These are phyloP conservation scores for Elongisporangium senticosum DNA, from an alignment of 352 stramenopile species.

Conservation along the genomic window DNA sequence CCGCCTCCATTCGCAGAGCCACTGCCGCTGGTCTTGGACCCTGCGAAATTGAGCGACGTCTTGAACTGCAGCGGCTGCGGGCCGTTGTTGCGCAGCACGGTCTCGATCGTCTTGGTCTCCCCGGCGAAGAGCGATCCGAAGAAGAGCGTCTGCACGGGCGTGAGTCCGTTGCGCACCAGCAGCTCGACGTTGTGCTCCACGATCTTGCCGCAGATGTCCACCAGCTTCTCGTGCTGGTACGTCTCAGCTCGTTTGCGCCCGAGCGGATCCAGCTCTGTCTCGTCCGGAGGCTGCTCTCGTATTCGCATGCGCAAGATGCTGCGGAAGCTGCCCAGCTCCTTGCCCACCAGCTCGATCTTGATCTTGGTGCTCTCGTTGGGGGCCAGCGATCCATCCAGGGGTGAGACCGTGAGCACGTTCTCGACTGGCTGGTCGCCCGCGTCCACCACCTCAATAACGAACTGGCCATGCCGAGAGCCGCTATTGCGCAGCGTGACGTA, in stretches of 20 bases:
- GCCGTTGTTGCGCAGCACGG: conserved; percentile 72
- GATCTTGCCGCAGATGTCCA: conserved; percentile 76
- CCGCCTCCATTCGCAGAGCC: neutral
- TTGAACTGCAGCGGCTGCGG: conserved; percentile 62
- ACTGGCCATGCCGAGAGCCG: conserved; percentile 27
- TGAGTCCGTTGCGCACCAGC: conserved; percentile 35
- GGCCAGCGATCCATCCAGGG: conserved; percentile 20
- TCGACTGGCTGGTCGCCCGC: neutral
- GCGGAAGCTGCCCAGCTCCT: conserved; percentile 33
- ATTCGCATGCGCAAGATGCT: conserved; percentile 37
- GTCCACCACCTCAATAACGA: conserved; percentile 50
- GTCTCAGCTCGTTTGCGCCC: neutral
- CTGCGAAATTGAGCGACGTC: conserved; percentile 42
- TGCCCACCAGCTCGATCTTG: conserved; percentile 39
- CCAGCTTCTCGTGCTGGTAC: conserved; percentile 44
- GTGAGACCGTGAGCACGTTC: conserved; percentile 20
- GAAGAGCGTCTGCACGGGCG: conserved; percentile 43
- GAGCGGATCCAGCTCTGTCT: neutral
- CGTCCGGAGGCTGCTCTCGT: conserved; percentile 12
- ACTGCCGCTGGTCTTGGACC: conserved; percentile 1
- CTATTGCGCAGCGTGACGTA: conserved; percentile 54
- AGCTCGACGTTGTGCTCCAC: conserved; percentile 87
- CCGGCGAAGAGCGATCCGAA: conserved; percentile 74
- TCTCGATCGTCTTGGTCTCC: conserved; percentile 51
- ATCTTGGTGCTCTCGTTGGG: conserved; percentile 30